Conservation (phyloP, 1,139 yeast species). For the Kurtzmaniella quercitrusa region DNA sequence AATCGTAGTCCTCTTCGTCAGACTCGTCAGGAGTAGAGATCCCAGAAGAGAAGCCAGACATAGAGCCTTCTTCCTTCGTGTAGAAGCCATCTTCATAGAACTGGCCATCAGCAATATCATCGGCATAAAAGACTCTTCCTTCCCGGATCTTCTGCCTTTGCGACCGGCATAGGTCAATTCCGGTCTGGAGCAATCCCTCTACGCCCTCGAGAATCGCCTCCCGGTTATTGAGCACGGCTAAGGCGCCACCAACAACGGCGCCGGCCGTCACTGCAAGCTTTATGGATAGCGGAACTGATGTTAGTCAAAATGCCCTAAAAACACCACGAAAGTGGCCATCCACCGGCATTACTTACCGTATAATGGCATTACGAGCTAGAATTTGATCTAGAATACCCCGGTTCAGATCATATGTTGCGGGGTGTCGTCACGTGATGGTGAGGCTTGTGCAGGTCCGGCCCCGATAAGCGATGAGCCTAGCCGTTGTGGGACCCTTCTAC, state of each 20-base stretch:
- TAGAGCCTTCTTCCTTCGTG: background rate
- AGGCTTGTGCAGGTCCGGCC: background rate
- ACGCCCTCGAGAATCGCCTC: constrained; percentile 31
- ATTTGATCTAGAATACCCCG: too few relatives aligned
- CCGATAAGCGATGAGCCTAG: background rate
- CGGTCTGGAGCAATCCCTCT: constrained; percentile 28
- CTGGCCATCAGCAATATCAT: constrained; percentile 19
- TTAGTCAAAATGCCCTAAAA: background rate
- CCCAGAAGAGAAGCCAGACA: constrained; percentile 9
- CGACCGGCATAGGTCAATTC: constrained; percentile 32
- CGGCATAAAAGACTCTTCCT: constrained; percentile 22
- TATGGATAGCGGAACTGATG: constrained; percentile 28
- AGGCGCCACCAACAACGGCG: constrained; percentile 35
- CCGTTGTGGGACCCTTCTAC: too few relatives aligned
- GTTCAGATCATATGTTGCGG: background rate
- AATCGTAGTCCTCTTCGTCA: constrained; percentile 8
- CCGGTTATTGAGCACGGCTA: constrained; percentile 31
- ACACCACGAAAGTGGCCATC: background rate
- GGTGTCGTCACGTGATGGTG: background rate
- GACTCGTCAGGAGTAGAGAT: constrained; percentile 11
- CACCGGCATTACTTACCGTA: background rate
- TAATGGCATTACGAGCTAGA: background rate
- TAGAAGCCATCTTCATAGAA: constrained; percentile 6
- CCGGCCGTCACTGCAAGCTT: constrained; percentile 39
- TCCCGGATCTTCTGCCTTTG: constrained; percentile 20